Evolutionary conservation across 352 stramenopile genomes (phyloP), one percentile per base, ranked within the genome.

Genomic region (Phytophthora vignae): DNA sequence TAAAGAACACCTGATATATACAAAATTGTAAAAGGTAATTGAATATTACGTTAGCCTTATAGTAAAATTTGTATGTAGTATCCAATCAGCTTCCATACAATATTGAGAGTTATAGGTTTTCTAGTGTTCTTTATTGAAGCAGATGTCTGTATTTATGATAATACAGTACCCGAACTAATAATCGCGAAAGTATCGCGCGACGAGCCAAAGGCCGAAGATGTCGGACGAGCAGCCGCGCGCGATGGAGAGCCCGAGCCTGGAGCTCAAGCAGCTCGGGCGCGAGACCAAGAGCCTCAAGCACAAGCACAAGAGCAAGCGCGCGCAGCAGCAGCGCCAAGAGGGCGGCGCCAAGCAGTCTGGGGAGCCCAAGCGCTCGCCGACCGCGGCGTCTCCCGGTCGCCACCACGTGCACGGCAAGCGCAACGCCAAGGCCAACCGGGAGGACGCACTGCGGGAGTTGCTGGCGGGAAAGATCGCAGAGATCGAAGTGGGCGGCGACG

Each of bases 381-480:
- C 56, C 21, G 63, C 70, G 6, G 61, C 66, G 40, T 73, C 69
- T 33, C 62, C 69, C 5, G 65, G 74, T 7, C 71, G 70, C 40
- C 77, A 81, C 56, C 73, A 79, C 56, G 53, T 60, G 27, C 68
- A 72, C 58, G 58, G 49, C 40, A 79, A 79, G 17, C 57, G 68
- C 60, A 59, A 57, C 60, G 55, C 38, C 29, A 76, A 80, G 57
- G 31, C 58, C 19, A 70, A 63, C 33, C 67, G 76, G 1, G 88
- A 93, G 56, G 87, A 91, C 38, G 79, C 83, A 27, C 68, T 96
- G 64, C 78, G 84, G n/a, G 88, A 96, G 40, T 62, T 96, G 27
- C 75, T 96, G 52, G 76, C 85, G 11, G 87, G 87, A 40, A 96
- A 96, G 68, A 96, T 96, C 60, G 90, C 88, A 1, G 85, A 95